Base-by-base conservation (phyloP, 495 filamentous ascomycete genomes). In the Glutinoglossum americanum region DNA sequence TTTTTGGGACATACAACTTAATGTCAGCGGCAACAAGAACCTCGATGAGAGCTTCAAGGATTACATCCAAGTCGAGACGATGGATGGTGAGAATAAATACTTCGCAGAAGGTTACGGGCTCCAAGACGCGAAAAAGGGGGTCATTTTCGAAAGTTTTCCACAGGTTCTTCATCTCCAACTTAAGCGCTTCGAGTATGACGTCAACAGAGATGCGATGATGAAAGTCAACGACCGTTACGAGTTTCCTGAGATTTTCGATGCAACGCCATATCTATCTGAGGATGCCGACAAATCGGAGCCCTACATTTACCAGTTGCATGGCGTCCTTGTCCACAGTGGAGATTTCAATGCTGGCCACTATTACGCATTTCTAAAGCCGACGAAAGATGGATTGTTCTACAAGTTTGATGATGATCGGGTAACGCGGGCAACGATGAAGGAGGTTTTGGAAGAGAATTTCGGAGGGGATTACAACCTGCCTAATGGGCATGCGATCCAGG, bases 141-240 rank as follows among this genome's bases (percentile, higher is more conserved):
- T 95, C 51, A 94, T 96, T 59, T 99, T 99, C 68, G 84, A 87
- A 63, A 85, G 82, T 60, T 99, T 99, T 66, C 92, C 92, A 17
- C 85, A 94, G 53, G 89, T 99, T 13, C 70, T 99, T 37, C 89
- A 99, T 67, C 74, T 99, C 21, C 92, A 99, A 67, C 76, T 99
- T 44, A 99, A 99, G 69, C 83, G 92, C 21, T 99, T 99, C 68
- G 89, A 96, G 66, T 99, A 99, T 66, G 90, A 99, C 70, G 80
- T 96, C 60, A 82, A 94, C 49, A 81, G 84, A 54, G 88, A 96
- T 67, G 88, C 86, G 25, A 95, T 95, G 92, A 94, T 90, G 81
- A 99, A 99, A 71, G 85, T 99, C 65, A 97, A 99, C 66, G 92
- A 97, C 65, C 84, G 90, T 51, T 94, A 95, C 68, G 92, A 94